Base-by-base conservation (phyloP, 2,329 filamentous ascomycete genomes). In the Colletotrichum somersetense region DNA sequence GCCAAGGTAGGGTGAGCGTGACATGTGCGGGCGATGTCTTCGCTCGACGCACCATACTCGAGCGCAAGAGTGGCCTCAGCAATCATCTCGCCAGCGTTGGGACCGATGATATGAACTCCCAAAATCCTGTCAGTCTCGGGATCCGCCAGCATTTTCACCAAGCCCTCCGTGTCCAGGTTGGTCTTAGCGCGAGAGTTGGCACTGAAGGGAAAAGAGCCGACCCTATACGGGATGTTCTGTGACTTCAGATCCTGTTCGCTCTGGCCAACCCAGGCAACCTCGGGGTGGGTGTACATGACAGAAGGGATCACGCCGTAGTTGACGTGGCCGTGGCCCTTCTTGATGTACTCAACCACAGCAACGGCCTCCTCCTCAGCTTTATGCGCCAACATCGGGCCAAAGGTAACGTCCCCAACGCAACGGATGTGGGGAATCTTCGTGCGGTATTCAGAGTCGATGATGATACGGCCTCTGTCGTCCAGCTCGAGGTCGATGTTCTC, bases 101-200 rank as follows among this genome's bases (percentile, higher is more conserved):
- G 89, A 72, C 96, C 96, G 78, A 99, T 92, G 83, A 99, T 98
- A 88, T 99, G 96, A 75, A 97, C 92, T 76, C 96, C 96, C 74
- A 99, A 88, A 77, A 99, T 92, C 77, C 96, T 91, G 85, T 99
- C 96, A 46, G 96, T 99, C 89, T 98, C 93, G 63, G 95, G 94
- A 81, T 99, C 96, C 48, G 95, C 92, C 74, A 99, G 88, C 87
- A 99, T 97, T 89, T 99, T 99, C 78, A 99, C 96, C 83, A 97
- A 86, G 77, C 96, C 96, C 71, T 99, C 96, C 46, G 93, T 93
- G 81, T 99, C 96, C 77, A 97, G 88, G 88, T 98, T 99, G 81
- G 96, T 99, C 93, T 98, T 99, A 78, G 96, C 96, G 82, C 96
- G 92, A 72, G 94, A 97, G 90, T 99, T 99, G 86, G 96, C 96